phyloP scores from a whole-genome alignment of 2,329 filamentous ascomycete genomes.

The Scedosporium dehoogii region DNA sequence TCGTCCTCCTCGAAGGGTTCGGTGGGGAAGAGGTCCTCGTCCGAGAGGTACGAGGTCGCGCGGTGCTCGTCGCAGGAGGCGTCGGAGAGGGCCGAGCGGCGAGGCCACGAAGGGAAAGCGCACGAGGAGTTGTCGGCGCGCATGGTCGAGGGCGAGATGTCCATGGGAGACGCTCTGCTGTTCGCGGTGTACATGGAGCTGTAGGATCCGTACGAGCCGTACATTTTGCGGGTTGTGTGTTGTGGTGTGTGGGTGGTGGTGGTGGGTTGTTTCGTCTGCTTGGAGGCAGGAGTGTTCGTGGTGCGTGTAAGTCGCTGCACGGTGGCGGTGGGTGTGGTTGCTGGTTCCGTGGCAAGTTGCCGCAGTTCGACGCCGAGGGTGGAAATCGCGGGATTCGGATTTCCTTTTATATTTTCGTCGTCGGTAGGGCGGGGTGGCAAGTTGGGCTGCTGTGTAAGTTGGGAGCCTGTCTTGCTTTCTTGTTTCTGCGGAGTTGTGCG shows the following conservation, averaged over 20 bases:
- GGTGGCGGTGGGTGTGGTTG: neutral
- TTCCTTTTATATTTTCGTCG: neutral
- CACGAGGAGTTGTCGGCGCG: slow-evolving; percentile 31
- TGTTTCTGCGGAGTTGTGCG: neutral
- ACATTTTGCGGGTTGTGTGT: slow-evolving; percentile 25
- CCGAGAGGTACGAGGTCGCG: slow-evolving; percentile 48
- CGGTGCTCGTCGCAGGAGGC: slow-evolving; percentile 21
- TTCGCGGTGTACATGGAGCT: slow-evolving; percentile 33
- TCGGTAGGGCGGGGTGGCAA: neutral
- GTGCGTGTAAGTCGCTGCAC: slow-evolving; percentile 6
- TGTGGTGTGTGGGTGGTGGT: slow-evolving; percentile 7
- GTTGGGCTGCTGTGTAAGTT: neutral
- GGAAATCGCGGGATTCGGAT: neutral
- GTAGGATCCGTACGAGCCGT: slow-evolving; percentile 39
- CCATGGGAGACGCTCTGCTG: slow-evolving; percentile 30
- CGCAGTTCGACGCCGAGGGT: neutral
- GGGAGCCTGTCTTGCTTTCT: neutral
- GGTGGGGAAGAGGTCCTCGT: slow-evolving; percentile 52
- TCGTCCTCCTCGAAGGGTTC: slow-evolving; percentile 39
- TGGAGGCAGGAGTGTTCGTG: slow-evolving; percentile 4
- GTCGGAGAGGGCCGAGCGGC: slow-evolving; percentile 40
- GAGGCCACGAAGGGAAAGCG: slow-evolving; percentile 50
- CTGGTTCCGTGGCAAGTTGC: neutral
- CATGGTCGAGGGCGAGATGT: slow-evolving; percentile 29
- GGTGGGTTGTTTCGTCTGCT: slow-evolving; percentile 5